Percentiles rank a stretch among this genome's conserved stretches.
Evolutionary conservation across 2,329 filamentous ascomycete species (phyloP).

Genomic region (Scedosporium dehoogii): DNA sequence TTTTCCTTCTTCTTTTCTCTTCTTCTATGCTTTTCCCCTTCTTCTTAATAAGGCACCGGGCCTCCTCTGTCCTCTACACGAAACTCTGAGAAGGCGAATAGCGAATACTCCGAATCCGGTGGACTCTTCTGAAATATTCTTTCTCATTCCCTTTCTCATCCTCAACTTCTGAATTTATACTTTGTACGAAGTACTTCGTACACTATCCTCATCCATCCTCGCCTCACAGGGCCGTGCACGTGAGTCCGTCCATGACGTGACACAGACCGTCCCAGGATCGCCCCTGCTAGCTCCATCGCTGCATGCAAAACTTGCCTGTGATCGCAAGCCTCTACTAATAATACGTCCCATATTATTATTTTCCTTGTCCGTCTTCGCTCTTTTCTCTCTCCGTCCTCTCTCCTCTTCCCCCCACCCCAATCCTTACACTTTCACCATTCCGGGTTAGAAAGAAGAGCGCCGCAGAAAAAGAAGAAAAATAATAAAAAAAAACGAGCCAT

Average conservation of each 20-base stretch:
- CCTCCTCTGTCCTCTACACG: no score
- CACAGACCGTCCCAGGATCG: background rate
- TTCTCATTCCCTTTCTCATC: background rate
- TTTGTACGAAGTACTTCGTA: background rate
- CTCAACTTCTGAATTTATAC: background rate
- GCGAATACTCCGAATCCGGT: no score
- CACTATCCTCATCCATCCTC: background rate
- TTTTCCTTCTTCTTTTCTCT: no score
- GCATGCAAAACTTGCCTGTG: background rate
- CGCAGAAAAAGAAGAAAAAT: background rate
- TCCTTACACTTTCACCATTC: no score
- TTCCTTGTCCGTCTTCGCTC: no score
- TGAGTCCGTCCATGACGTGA: background rate
- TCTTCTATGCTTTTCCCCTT: no score
- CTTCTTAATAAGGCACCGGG: no score
- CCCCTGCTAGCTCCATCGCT: background rate
- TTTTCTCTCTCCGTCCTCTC: background rate
- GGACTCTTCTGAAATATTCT: no score
- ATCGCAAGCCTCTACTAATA: no score
- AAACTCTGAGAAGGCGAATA: no score
- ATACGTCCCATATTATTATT: no score
- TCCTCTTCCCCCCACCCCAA: background rate
- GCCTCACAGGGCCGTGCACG: background rate
- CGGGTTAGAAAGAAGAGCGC: background rate
- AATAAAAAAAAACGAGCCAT: background rate